Conservation (phyloP, 1,139 yeast genomes). For the Pichia sp. region DNA sequence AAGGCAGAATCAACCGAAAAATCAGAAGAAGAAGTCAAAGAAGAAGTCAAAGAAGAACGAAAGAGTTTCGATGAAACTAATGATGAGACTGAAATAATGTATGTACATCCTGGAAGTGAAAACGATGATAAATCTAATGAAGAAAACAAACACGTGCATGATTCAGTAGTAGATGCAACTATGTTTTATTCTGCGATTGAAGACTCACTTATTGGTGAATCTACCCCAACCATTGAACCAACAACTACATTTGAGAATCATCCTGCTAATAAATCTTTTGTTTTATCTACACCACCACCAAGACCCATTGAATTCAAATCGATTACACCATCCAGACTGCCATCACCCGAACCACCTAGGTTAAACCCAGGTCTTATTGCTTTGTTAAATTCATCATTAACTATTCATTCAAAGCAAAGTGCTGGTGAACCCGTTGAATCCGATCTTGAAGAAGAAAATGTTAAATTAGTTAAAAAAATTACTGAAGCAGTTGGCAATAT, state of each 20-base stretch:
- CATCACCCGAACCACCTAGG: conserved; percentile 24
- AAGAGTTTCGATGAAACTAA: not conserved
- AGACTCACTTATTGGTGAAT: not conserved
- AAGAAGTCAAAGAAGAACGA: not conserved
- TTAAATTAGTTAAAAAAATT: not conserved
- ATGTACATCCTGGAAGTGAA: conserved; percentile 4
- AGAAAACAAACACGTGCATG: not conserved
- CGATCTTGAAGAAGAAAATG: not conserved
- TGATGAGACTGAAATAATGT: conserved; percentile 4
- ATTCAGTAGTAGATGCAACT: conserved; percentile 3
- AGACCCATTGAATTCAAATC: conserved; percentile 11
- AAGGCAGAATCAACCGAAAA: too few relatives aligned
- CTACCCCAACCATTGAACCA: conserved; percentile 1
- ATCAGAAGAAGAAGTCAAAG: too few relatives aligned
- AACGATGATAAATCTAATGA: not conserved
- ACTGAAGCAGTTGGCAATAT: conserved; percentile 1
- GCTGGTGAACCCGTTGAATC: conserved; percentile 10
- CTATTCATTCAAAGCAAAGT: conserved; percentile 18
- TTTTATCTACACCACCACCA: not conserved
- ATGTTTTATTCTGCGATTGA: conserved; percentile 10
- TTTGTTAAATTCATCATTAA: conserved; percentile 21
- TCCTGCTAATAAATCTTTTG: not conserved
- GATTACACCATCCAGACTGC: conserved; percentile 13
- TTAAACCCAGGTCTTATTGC: conserved; percentile 18
- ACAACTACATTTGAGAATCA: not conserved